Conservation (phyloP, 2,329 filamentous ascomycete genomes). For the Exophiala sp. region DNA sequence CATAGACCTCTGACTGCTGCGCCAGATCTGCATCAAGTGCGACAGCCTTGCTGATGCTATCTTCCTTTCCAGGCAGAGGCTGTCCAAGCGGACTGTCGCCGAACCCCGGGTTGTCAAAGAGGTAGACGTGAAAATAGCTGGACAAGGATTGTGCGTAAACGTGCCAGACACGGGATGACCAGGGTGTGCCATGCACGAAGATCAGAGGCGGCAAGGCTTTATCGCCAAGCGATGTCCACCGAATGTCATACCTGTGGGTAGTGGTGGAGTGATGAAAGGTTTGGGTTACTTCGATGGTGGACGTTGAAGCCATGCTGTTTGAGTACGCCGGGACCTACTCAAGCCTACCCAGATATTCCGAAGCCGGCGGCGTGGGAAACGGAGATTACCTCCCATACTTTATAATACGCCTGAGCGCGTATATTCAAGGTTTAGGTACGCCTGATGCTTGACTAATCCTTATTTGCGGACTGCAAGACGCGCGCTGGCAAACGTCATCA, state of each 20-base stretch:
- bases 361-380: too few relatives aligned
- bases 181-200: constrained; percentile 49
- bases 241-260: constrained; percentile 32
- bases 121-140: constrained; percentile 38
- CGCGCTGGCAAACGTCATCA: too few relatives aligned
- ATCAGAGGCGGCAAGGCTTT: constrained; percentile 35
- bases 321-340: too few relatives aligned
- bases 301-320: too few relatives aligned
- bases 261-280: constrained; percentile 33
- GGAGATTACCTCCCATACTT: too few relatives aligned
- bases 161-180: constrained; percentile 43
- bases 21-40: constrained; percentile 37
- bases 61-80: constrained; percentile 14
- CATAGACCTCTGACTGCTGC: constrained; percentile 38
- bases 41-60: constrained; percentile 15
- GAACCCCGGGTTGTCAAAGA: constrained; percentile 48
- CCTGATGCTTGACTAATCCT: too few relatives aligned
- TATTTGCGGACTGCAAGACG: too few relatives aligned
- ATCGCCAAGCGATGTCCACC: constrained; percentile 36
- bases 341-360: too few relatives aligned
- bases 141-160: constrained; percentile 37
- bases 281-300: constrained; percentile 4
- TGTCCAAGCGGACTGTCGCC: constrained; percentile 36
- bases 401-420: too few relatives aligned
- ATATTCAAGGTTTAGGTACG: too few relatives aligned